Percentiles rank a stretch among this genome's conserved stretches.
Evolutionary conservation across 1,139 yeast genomes (phyloP).

Genomic region (Maudiozyma humilis): DNA sequence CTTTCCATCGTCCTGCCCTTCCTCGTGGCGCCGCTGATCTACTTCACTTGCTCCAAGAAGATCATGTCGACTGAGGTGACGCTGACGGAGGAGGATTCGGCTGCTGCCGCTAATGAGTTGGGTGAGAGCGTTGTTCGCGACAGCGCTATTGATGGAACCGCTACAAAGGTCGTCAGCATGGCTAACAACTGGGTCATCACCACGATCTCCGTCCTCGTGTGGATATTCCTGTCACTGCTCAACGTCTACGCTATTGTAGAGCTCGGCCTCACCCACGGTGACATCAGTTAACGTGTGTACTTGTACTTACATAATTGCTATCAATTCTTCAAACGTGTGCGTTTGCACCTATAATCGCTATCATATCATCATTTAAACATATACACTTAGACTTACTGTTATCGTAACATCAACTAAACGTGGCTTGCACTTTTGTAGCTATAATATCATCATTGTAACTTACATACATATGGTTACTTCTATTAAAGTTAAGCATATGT

Average conservation of each 20-base stretch:
- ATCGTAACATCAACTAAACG: too few relatives aligned
- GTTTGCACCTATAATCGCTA: not conserved
- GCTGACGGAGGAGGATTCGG: not conserved
- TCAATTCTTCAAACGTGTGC: not conserved
- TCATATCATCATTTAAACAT: too few relatives aligned
- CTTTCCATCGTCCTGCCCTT: slow-evolving; percentile 66
- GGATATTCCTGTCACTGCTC: slow-evolving; percentile 58
- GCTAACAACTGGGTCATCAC: slow-evolving; percentile 56
- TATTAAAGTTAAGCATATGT: too few relatives aligned
- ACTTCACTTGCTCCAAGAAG: slow-evolving; percentile 55
- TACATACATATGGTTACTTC: too few relatives aligned
- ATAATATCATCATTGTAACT: too few relatives aligned
- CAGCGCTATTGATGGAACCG: slow-evolving; percentile 6
- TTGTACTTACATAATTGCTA: not conserved
- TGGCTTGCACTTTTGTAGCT: too few relatives aligned
- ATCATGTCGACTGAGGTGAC: slow-evolving; percentile 49
- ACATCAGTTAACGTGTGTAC: slow-evolving; percentile 10
- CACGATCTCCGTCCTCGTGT: slow-evolving; percentile 39
- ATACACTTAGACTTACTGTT: too few relatives aligned
- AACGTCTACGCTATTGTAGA: slow-evolving; percentile 66
- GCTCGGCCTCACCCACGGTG: slow-evolving; percentile 27
- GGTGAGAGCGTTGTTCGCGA: slow-evolving; percentile 7
- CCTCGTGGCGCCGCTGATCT: slow-evolving; percentile 68
- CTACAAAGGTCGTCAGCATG: slow-evolving; percentile 39
- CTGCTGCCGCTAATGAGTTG: slow-evolving; percentile 2